Percentiles rank a stretch among this genome's conserved stretches.
These are phyloP conservation scores for Cercophora sp. DNA, from an alignment of 495 filamentous ascomycete species.

Conservation along the genomic window DNA sequence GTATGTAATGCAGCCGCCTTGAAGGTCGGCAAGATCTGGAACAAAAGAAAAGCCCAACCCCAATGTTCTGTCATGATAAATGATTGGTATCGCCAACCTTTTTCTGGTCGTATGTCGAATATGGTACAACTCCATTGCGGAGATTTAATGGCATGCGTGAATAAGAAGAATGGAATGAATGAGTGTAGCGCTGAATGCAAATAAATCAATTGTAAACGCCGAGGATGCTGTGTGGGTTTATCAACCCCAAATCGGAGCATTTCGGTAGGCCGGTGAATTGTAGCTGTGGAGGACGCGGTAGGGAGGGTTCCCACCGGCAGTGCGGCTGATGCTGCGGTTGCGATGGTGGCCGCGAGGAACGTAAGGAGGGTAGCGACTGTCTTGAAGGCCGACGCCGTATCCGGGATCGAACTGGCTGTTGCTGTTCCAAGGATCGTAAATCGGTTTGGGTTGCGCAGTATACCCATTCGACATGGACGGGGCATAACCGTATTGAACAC, in stretches of 20 bases:
- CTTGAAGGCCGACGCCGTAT: conserved; percentile 27
- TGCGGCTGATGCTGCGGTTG: conserved; percentile 34
- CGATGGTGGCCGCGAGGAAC: conserved; percentile 35
- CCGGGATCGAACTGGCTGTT: conserved; percentile 24
- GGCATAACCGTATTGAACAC: conserved; percentile 24
- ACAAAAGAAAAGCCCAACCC: no score
- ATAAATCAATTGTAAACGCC: background rate
- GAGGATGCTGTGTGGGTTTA: background rate
- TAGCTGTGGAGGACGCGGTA: conserved; percentile 47
- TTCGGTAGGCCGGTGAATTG: conserved; percentile 45
- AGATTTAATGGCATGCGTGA: no score
- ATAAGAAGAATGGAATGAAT: no score
- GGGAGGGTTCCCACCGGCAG: conserved; percentile 20
- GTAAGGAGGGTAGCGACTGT: conserved; percentile 27
- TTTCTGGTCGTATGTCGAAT: no score
- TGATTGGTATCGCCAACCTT: no score
- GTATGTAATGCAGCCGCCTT: no score
- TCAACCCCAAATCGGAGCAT: conserved; percentile 43
- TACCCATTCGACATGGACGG: conserved; percentile 40
- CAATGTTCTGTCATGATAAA: no score
- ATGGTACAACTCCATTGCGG: no score
- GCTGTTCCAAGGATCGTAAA: conserved; percentile 30
- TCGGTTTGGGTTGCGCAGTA: conserved; percentile 19
- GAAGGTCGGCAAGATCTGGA: no score
- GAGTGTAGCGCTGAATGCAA: background rate